phyloP scores from a whole-genome alignment of 2,329 filamentous ascomycete species.

The Westerdykella ornata region DNA sequence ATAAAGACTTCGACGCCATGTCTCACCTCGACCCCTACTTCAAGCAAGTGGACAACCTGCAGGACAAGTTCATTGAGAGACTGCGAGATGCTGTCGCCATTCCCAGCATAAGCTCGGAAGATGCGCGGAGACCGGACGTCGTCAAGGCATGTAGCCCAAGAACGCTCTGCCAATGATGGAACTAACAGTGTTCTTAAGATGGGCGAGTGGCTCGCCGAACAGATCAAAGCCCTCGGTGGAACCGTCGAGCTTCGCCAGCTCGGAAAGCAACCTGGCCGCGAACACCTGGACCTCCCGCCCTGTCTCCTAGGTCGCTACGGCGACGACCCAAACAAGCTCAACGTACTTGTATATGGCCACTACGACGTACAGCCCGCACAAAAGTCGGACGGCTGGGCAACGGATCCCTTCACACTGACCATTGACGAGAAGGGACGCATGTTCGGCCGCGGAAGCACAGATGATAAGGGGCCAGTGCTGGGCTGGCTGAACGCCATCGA shows the following conservation, averaged over 20 bases:
- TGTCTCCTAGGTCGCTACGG: slow-evolving; percentile 90
- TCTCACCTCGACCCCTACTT: slow-evolving; percentile 94
- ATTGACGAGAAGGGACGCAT: slow-evolving; percentile 89
- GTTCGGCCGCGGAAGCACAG: slow-evolving; percentile 91
- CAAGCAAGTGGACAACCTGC: slow-evolving; percentile 77
- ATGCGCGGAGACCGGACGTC: slow-evolving; percentile 81
- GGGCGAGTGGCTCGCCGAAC: slow-evolving; percentile 80
- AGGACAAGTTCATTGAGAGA: slow-evolving; percentile 79
- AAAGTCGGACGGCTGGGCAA: slow-evolving; percentile 90
- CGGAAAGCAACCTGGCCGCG: slow-evolving; percentile 86
- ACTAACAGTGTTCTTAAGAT: slow-evolving; percentile 48
- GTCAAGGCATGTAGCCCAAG: slow-evolving; percentile 52
- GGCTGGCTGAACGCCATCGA: slow-evolving; percentile 98
- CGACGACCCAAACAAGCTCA: slow-evolving; percentile 84
- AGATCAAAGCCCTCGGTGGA: slow-evolving; percentile 78
- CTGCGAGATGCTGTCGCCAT: slow-evolving; percentile 91
- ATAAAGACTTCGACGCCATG: slow-evolving; percentile 50
- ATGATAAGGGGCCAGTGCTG: slow-evolving; percentile 95
- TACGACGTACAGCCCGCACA: slow-evolving; percentile 97
- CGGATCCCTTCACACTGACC: slow-evolving; percentile 83
- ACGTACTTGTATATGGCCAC: slow-evolving; percentile 94
- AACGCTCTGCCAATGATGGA: background rate
- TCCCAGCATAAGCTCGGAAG: slow-evolving; percentile 89
- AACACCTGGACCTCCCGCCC: slow-evolving; percentile 84
- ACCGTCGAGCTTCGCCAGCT: slow-evolving; percentile 79